phyloP scores from a whole-genome alignment of 176 grass and related monocot genomes.

The Phragmites australis region DNA sequence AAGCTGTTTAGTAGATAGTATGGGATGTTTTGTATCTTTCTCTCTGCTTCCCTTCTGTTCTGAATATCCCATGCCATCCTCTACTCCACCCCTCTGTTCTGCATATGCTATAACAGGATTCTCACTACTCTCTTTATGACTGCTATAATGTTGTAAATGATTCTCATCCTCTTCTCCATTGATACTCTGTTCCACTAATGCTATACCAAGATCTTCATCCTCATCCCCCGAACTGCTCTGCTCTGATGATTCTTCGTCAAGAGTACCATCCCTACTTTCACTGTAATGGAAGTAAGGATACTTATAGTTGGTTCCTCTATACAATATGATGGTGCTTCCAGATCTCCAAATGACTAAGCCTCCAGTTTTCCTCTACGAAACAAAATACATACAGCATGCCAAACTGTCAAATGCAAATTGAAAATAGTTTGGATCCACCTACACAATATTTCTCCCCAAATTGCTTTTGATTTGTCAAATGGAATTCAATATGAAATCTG shows the following conservation, averaged over 20 bases:
- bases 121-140: not conserved
- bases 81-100: constrained; percentile 20
- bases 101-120: not conserved
- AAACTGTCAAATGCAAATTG: constrained; percentile 2
- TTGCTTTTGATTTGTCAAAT: constrained; percentile 22
- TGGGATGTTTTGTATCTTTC: not conserved
- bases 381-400: constrained; percentile 26
- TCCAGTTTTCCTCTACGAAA: constrained; percentile 82
- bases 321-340: constrained; percentile 81
- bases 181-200: not conserved
- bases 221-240: constrained; percentile 32
- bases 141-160: constrained; percentile 22
- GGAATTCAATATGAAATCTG: not conserved
- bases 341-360: constrained; percentile 95
- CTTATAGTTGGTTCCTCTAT: constrained; percentile 78
- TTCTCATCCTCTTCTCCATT: constrained; percentile 19
- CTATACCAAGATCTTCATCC: constrained; percentile 26
- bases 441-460: not conserved
- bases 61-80: not conserved
- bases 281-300: constrained; percentile 69
- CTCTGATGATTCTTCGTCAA: constrained; percentile 41
- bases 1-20: constrained; percentile 5
- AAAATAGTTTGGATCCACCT: not conserved
- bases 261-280: constrained; percentile 22
- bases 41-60: constrained; percentile 9